Base-by-base conservation (phyloP, 192 early-diverging fungal genomes). In the Rhizophagus sp. region DNA sequence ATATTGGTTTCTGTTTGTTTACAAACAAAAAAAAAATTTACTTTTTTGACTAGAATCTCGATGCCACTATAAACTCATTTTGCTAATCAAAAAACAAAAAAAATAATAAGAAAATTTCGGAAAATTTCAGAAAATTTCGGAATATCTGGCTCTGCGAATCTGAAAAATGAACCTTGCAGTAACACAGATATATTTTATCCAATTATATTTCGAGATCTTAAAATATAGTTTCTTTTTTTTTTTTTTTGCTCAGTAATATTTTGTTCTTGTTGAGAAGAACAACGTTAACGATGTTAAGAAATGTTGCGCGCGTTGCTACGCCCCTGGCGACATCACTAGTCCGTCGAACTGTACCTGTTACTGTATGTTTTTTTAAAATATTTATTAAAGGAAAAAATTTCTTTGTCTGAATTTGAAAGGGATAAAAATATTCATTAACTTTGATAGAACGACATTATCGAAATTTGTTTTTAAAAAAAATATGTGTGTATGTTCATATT, bases 221-320 rank as follows among this genome's bases (percentile, higher is more conserved):
- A 63, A 62, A 63, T 24, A n/a, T 63, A 30, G 1, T 30, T 30
- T 1, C 30, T 30, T 30, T 30, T 63, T 63, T 63, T 63, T 63
- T 25, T 22, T 63, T 63, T n/a, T 12, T 10, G 24, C 44, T 12
- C 44, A 44, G 41, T 47, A 47, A 12, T 12, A 47, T 47, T 2
- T 63, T 63, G 39, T 22, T 25, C 62, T 63, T 63, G n/a, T 8
- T 63, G 2, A 24, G 62, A 1, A 30, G 27, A 66, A 66, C 30
- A 66, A 66, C 33, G 27, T 36, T 36, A n/a, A 69, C 34, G 41
- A 75, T 77, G 75, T 49, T 77, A 17, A 77, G 63, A 62, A 67
- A 77, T 66, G 64, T 22, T 66, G 64, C 25, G 39, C 75, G 75
- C 25, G 75, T 34, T 77, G 15, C 64, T 27, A 66, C 24, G 34